Percentiles rank a stretch among this genome's conserved stretches.
Evolutionary conservation across 208 protist species (phyloP).

Genomic region (Crithidia acanthocephali): DNA sequence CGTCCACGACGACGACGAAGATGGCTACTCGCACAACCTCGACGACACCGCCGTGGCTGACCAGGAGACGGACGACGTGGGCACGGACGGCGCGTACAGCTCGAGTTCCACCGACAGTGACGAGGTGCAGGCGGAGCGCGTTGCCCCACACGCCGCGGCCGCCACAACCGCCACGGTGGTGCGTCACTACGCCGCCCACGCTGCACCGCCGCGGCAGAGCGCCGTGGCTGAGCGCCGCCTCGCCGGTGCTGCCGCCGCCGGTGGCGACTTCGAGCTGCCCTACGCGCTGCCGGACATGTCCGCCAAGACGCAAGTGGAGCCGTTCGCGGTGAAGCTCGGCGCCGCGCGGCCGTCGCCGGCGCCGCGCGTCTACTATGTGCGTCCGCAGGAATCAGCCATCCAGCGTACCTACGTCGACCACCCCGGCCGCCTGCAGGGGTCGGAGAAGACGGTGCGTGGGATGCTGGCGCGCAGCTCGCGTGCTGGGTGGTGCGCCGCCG

Average conservation of each 20-base stretch:
- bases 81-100: neutral
- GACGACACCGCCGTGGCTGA: slow-evolving; percentile 6
- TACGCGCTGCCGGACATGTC: slow-evolving; percentile 64
- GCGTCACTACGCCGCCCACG: slow-evolving; percentile 21
- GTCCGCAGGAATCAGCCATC: slow-evolving; percentile 30
- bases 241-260: neutral
- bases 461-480: slow-evolving; percentile 71
- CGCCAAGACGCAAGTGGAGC: slow-evolving; percentile 25
- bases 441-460: slow-evolving; percentile 35
- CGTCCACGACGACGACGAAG: slow-evolving; percentile 33
- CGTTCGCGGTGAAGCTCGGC: slow-evolving; percentile 35
- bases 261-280: slow-evolving; percentile 54
- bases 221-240: slow-evolving; percentile 23
- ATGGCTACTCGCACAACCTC: slow-evolving; percentile 20
- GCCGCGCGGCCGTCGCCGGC: slow-evolving; percentile 30
- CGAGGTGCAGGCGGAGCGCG: no score
- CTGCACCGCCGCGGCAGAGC: slow-evolving; percentile 1
- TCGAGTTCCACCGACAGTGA: no score
- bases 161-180: slow-evolving; percentile 4
- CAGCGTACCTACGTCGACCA: slow-evolving; percentile 33
- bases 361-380: slow-evolving; percentile 38
- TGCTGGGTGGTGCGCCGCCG: slow-evolving; percentile 51
- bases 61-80: neutral
- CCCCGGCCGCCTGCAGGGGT: slow-evolving; percentile 4
- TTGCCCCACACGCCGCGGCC: neutral